Evolutionary conservation across 1,284 basidiomycete genomes (phyloP).

Genomic region (Sphaerobolus stellatus): DNA sequence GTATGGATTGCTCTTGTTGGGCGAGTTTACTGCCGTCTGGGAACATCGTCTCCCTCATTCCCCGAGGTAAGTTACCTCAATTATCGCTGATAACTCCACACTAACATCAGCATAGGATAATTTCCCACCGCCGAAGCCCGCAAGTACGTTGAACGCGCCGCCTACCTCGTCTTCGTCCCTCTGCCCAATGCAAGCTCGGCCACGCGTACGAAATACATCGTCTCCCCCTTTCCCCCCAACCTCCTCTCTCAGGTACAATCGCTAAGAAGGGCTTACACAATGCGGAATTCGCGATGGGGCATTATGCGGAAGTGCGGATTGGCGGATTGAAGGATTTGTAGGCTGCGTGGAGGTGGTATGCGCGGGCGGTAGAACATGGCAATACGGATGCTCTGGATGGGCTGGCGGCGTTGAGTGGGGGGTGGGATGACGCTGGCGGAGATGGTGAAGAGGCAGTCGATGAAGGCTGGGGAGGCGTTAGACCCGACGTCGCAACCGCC

Average conservation of each 20-base stretch:
- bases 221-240: slow-evolving; percentile 84
- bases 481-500: neutral
- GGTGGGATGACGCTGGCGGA: slow-evolving; percentile 18
- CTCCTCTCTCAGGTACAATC: slow-evolving; percentile 86
- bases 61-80: slow-evolving; percentile 36
- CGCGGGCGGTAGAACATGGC: slow-evolving; percentile 73
- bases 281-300: slow-evolving; percentile 94
- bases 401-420: slow-evolving; percentile 63
- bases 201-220: slow-evolving; percentile 91
- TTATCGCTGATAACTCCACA: neutral
- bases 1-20: slow-evolving; percentile 79
- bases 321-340: slow-evolving; percentile 67
- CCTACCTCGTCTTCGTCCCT: slow-evolving; percentile 82
- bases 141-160: slow-evolving; percentile 74
- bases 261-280: slow-evolving; percentile 76
- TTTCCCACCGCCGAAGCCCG: slow-evolving; percentile 47
- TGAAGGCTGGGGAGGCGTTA: neutral
- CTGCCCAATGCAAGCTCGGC: slow-evolving; percentile 92
- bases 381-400: slow-evolving; percentile 82
- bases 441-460: slow-evolving; percentile 5
- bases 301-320: slow-evolving; percentile 83
- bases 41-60: slow-evolving; percentile 54
- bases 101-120: neutral
- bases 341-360: slow-evolving; percentile 71
- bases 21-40: slow-evolving; percentile 67